A percentile compares a stretch with the other conserved stretches of the same genome.
Evolutionary conservation across 352 stramenopile genomes (phyloP).

Genomic region (Pilasporangium apinafurcum): DNA sequence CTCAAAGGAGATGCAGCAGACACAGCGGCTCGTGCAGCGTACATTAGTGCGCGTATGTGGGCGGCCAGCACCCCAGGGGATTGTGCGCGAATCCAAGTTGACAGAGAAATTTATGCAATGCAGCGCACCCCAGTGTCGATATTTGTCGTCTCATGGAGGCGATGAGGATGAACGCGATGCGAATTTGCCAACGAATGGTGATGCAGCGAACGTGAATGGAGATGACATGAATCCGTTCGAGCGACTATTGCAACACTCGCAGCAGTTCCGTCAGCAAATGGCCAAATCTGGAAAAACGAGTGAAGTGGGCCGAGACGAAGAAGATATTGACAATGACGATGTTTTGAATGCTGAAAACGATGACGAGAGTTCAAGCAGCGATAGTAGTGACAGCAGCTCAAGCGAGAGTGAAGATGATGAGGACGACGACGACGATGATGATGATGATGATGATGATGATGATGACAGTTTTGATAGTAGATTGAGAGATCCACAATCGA

Average conservation of each 20-base stretch:
- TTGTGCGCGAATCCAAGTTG: too few species aligned
- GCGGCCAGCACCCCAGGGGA: too few species aligned
- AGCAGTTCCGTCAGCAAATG: constrained; percentile 46
- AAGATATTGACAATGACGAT: constrained; percentile 6
- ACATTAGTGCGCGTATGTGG: too few species aligned
- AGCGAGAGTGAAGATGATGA: constrained; percentile 3
- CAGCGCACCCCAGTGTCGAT: too few species aligned
- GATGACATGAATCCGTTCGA: constrained; percentile 55
- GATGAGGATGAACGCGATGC: neutral
- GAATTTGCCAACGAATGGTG: neutral
- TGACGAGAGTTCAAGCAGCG: constrained; percentile 4
- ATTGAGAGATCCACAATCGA: too few species aligned
- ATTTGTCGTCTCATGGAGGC: too few species aligned
- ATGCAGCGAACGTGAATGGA: constrained; percentile 6
- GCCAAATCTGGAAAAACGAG: constrained; percentile 11
- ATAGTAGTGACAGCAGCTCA: constrained; percentile 1
- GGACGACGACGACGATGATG: constrained; percentile 7
- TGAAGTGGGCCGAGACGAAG: constrained; percentile 6
- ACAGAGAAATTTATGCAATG: too few species aligned
- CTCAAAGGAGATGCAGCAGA: too few species aligned
- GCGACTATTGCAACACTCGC: constrained; percentile 55
- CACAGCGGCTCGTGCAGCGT: too few species aligned
- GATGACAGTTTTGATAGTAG: neutral
- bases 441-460: constrained; percentile 1
- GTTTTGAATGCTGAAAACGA: neutral